Evolutionary conservation across 2,329 filamentous ascomycete genomes (phyloP).

Genomic region (Nothomitra cinnamomea): DNA sequence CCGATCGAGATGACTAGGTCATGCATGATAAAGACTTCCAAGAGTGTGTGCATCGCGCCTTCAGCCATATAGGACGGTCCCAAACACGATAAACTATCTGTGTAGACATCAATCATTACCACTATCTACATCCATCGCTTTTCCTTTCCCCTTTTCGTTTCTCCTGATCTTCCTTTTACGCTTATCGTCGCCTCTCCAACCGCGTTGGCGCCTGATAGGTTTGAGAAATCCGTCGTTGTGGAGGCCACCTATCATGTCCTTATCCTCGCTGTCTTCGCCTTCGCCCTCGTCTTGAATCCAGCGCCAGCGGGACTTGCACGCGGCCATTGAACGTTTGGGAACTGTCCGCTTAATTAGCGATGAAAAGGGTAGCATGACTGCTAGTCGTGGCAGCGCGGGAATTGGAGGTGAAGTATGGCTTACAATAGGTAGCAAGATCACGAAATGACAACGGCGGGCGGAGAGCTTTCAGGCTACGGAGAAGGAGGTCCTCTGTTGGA

Average conservation of each 20-base stretch:
- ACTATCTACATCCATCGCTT: not conserved
- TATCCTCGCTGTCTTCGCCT: conserved; percentile 7
- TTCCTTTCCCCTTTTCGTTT: not conserved
- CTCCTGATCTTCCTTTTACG: not conserved
- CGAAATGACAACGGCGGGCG: not conserved
- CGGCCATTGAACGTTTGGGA: not conserved
- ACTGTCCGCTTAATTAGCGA: not conserved
- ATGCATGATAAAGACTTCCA: no score
- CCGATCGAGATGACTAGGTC: no score
- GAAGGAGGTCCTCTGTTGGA: not conserved
- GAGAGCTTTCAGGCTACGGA: not conserved
- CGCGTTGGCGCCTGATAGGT: conserved; percentile 25
- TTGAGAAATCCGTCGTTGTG: conserved; percentile 52
- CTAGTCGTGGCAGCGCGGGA: not conserved
- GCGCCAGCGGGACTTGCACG: conserved; percentile 2
- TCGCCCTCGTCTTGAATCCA: conserved; percentile 20
- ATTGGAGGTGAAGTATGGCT: not conserved
- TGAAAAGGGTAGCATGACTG: not conserved
- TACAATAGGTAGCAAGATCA: not conserved
- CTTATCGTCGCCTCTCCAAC: not conserved
- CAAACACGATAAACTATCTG: no score
- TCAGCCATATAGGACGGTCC: no score
- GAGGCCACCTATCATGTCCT: conserved; percentile 42
- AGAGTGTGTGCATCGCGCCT: no score
- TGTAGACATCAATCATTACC: no score